Conservation (phyloP, 495 filamentous ascomycete species). For the Neurospora sp. region DNA sequence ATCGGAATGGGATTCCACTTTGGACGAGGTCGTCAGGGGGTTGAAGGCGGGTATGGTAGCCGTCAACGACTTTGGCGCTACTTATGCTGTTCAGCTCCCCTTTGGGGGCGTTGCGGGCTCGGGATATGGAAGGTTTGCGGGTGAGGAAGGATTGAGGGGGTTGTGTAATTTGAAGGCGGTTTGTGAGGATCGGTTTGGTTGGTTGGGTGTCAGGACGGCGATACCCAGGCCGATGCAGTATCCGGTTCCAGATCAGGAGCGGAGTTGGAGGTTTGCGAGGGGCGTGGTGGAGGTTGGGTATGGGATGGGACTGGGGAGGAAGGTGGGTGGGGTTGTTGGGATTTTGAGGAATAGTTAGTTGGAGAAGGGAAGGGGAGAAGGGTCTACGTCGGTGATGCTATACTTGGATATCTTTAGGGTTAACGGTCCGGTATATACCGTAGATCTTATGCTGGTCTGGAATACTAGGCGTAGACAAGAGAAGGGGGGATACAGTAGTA, state of each 20-base stretch:
- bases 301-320: constrained; percentile 26
- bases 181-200: constrained; percentile 61
- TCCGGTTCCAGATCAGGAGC: constrained; percentile 50
- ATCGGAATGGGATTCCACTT: constrained; percentile 29
- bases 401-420: not conserved
- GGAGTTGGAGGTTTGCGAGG: constrained; percentile 46
- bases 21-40: constrained; percentile 44
- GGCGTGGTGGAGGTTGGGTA: constrained; percentile 48
- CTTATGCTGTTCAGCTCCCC: constrained; percentile 84
- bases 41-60: constrained; percentile 82
- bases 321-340: constrained; percentile 29
- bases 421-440: not conserved
- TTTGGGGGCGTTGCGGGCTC: constrained; percentile 83
- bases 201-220: constrained; percentile 52
- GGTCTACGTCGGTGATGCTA: not conserved
- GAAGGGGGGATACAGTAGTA: not conserved
- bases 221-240: constrained; percentile 77
- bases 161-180: constrained; percentile 82
- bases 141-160: constrained; percentile 74
- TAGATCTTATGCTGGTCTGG: not conserved
- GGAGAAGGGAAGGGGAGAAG: not conserved
- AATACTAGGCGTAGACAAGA: not conserved
- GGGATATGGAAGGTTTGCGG: constrained; percentile 89
- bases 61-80: constrained; percentile 89
- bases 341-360: constrained; percentile 30